Conservation (phyloP, 2,329 filamentous ascomycete genomes). For the Stromatinia cepivora region DNA sequence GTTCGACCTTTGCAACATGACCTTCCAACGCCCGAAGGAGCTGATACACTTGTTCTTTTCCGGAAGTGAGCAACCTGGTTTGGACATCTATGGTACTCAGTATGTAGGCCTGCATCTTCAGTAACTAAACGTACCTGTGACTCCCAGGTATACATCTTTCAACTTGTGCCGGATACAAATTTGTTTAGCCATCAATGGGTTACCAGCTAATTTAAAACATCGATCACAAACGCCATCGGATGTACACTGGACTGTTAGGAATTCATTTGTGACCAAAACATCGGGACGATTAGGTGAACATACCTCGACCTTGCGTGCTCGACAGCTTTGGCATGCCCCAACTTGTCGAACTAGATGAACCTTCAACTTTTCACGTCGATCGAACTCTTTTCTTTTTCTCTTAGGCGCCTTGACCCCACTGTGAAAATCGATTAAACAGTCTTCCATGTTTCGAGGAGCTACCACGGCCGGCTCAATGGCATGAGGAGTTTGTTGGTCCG, state of each 20-base stretch:
- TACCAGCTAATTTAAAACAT: conserved; percentile 25
- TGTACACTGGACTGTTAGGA: conserved; percentile 26
- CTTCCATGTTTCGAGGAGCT: conserved; percentile 14
- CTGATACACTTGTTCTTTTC: conserved; percentile 15
- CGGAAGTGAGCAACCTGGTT: conserved; percentile 24
- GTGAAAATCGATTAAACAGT: conserved; percentile 13
- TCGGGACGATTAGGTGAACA: not conserved
- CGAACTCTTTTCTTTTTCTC: conserved; percentile 27
- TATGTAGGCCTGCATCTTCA: not conserved
- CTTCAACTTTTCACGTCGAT: conserved; percentile 25
- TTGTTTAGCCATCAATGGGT: conserved; percentile 22
- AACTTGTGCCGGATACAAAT: conserved; percentile 30
- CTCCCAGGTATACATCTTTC: conserved; percentile 28
- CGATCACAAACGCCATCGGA: conserved; percentile 25
- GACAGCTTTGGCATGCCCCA: conserved; percentile 28
- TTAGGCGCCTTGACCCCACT: conserved; percentile 15
- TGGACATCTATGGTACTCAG: conserved; percentile 22
- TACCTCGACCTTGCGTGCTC: conserved; percentile 29
- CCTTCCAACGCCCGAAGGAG: conserved; percentile 9
- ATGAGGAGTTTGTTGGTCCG: not conserved
- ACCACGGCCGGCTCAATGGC: not conserved
- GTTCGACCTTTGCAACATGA: conserved; percentile 25
- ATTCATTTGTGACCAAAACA: not conserved
- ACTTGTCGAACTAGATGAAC: conserved; percentile 26
- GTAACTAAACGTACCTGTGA: conserved; percentile 24